Evolutionary conservation across 495 filamentous ascomycete genomes (phyloP).

Genomic region (Lasiosphaeriaceae sp.): DNA sequence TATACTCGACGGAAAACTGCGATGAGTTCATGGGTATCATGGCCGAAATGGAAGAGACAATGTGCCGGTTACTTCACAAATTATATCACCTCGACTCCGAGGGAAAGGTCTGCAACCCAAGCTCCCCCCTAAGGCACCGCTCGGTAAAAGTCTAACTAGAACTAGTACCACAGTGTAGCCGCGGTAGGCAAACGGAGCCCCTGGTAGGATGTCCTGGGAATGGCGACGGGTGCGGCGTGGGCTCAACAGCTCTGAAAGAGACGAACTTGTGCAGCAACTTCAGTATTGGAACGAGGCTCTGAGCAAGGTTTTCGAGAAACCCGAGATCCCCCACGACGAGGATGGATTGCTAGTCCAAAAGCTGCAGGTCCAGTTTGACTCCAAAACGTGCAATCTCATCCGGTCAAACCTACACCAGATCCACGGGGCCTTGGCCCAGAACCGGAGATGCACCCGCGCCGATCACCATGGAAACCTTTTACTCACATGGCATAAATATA

Average conservation of each 20-base stretch:
- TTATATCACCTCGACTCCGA: background rate
- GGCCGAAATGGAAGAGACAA: background rate
- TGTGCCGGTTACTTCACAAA: background rate
- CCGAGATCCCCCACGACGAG: conserved; percentile 1
- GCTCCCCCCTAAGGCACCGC: background rate
- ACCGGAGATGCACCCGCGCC: background rate
- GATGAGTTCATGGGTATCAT: background rate
- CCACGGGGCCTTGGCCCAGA: background rate
- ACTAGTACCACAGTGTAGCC: background rate
- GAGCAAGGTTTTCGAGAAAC: conserved; percentile 6
- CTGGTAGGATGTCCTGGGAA: background rate
- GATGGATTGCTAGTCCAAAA: conserved; percentile 3
- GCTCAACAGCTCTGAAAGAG: background rate
- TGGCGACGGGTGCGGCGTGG: background rate
- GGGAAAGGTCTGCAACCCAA: background rate
- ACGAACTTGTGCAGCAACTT: conserved; percentile 1
- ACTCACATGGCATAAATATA: background rate
- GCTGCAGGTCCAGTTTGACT: background rate
- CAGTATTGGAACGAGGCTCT: conserved; percentile 9
- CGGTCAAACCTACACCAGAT: background rate
- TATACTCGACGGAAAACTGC: background rate
- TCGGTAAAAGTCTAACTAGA: background rate
- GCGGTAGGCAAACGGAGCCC: background rate
- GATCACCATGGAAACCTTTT: background rate
- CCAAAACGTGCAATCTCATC: background rate